Evolutionary conservation across 139 green algal species (phyloP).

Genomic region (Chlamydomonas asymmetrica): DNA sequence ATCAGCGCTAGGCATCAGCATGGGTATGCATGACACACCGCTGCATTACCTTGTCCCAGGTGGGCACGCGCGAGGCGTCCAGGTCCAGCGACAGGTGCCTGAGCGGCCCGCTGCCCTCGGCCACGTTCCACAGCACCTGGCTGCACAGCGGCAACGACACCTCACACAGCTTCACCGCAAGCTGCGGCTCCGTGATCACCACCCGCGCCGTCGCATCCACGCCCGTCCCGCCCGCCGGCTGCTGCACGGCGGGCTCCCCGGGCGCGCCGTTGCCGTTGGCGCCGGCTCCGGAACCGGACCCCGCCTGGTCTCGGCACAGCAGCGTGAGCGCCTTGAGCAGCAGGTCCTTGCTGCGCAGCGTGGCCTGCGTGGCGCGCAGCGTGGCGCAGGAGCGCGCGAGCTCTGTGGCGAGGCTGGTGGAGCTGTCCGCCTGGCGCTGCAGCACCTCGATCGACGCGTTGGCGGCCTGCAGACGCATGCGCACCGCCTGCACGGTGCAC

Average conservation of each 20-base stretch:
- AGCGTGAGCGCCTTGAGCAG: constrained; percentile 14
- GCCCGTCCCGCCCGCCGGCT: background rate
- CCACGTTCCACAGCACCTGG: constrained; percentile 5
- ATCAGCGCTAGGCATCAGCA: too few relatives aligned
- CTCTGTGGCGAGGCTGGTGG: background rate
- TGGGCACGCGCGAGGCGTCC: constrained; percentile 27
- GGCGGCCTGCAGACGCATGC: background rate
- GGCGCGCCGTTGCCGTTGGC: background rate
- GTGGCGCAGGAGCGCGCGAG: background rate
- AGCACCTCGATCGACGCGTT: background rate
- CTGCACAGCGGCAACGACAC: constrained; percentile 27
- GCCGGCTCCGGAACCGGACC: background rate
- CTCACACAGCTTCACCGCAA: constrained; percentile 33
- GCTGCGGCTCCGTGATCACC: constrained; percentile 13
- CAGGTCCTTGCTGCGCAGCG: constrained; percentile 20
- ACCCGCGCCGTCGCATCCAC: constrained; percentile 16
- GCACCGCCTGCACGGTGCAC: background rate
- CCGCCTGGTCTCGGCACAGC: constrained; percentile 14
- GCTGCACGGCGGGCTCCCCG: background rate
- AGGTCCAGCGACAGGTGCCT: constrained; percentile 32
- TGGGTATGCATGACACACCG: background rate
- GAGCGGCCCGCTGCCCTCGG: constrained; percentile 29
- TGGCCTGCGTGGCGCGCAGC: background rate
- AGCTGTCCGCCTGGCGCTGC: background rate
- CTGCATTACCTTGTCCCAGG: constrained; percentile 36